Evolutionary conservation across 331 rosid species (phyloP).

Genomic region (Cydonia oblonga): DNA sequence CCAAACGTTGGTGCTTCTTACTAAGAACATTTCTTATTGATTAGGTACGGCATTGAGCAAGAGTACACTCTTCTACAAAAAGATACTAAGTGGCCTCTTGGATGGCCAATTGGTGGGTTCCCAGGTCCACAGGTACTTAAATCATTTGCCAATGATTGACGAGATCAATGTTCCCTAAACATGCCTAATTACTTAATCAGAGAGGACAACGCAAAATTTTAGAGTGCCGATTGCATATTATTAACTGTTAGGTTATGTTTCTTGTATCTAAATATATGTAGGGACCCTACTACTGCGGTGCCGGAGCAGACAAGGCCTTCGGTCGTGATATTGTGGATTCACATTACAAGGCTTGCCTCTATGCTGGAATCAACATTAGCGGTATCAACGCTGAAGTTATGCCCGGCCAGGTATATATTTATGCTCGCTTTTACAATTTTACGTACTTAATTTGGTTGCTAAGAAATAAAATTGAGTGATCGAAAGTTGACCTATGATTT

Average conservation of each 20-base stretch:
- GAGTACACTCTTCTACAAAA: constrained; percentile 48
- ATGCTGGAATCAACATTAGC: constrained; percentile 41
- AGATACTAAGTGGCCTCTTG: constrained; percentile 31
- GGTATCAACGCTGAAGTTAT: constrained; percentile 49
- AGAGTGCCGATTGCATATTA: too few species aligned
- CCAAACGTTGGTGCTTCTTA: background rate
- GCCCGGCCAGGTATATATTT: constrained; percentile 37
- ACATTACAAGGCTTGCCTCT: constrained; percentile 49
- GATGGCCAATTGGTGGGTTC: constrained; percentile 44
- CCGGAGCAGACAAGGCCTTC: constrained; percentile 41
- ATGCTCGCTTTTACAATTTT: background rate
- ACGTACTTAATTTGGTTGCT: background rate
- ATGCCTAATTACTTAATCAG: background rate
- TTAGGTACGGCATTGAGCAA: constrained; percentile 48
- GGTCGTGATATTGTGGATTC: constrained; percentile 47
- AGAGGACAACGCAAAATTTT: too few species aligned
- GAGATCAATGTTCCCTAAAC: background rate
- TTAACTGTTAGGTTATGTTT: background rate
- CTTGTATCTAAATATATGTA: background rate
- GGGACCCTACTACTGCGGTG: constrained; percentile 51
- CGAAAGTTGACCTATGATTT: background rate
- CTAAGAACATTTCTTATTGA: background rate
- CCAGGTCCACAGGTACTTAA: constrained; percentile 39
- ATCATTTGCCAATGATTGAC: background rate
- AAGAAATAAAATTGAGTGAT: background rate